Evolutionary conservation across 352 stramenopile genomes (phyloP).

Genomic region (Nothophytophthora sp.): DNA sequence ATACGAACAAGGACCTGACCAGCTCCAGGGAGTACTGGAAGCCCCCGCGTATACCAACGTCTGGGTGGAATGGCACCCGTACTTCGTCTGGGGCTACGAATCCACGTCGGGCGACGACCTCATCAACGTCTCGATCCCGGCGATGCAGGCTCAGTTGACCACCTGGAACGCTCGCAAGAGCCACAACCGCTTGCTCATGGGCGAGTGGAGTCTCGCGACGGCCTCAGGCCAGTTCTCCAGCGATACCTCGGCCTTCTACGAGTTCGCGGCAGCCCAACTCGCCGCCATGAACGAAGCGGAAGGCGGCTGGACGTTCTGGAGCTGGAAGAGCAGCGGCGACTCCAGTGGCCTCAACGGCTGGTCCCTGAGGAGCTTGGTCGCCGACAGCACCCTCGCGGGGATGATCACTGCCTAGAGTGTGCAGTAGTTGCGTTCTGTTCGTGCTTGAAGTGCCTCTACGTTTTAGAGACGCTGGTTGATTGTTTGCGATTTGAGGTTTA

Average conservation of each 20-base stretch:
- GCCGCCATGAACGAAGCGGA: conserved; percentile 36
- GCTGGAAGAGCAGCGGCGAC: conserved; percentile 49
- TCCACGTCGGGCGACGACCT: conserved; percentile 35
- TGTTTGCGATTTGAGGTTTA: too few relatives aligned
- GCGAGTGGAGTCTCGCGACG: conserved; percentile 51
- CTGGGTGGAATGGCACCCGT: conserved; percentile 70
- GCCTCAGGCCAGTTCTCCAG: conserved; percentile 39
- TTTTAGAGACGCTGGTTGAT: too few relatives aligned
- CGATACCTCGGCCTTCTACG: conserved; percentile 24
- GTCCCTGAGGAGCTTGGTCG: conserved; percentile 45
- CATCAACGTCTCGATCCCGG: conserved; percentile 28
- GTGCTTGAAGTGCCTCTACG: too few relatives aligned
- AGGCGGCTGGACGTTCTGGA: conserved; percentile 59
- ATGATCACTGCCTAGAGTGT: background rate
- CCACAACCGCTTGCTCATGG: conserved; percentile 48
- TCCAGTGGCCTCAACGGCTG: conserved; percentile 45
- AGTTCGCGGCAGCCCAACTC: conserved; percentile 41
- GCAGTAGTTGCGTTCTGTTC: too few relatives aligned
- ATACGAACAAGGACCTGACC: conserved; percentile 34
- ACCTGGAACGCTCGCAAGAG: conserved; percentile 32
- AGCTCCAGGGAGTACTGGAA: conserved; percentile 39
- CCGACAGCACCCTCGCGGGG: conserved; percentile 15
- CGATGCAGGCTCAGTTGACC: conserved; percentile 29
- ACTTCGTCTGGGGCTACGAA: conserved; percentile 75
- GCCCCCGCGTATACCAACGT: conserved; percentile 42